phyloP scores from a whole-genome alignment of 2,329 filamentous ascomycete genomes.

The Diaporthe aspalathi region DNA sequence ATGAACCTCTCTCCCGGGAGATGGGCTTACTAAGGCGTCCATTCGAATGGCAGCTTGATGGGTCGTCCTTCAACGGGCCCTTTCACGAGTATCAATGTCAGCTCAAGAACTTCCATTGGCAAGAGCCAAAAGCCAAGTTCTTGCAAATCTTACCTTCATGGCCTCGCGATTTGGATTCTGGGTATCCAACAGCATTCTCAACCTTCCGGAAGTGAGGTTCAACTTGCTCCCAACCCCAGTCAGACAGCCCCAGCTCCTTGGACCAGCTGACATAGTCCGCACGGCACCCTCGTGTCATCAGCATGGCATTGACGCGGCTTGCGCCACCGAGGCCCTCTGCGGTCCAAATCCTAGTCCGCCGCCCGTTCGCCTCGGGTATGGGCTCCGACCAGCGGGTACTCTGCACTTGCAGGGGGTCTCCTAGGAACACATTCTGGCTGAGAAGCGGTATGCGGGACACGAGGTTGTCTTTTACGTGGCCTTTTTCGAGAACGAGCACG shows the following conservation, averaged over 20 bases:
- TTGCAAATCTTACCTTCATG: conserved; percentile 41
- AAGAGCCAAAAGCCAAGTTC: neutral
- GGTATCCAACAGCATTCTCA: conserved; percentile 44
- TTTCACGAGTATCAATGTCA: neutral
- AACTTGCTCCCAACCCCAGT: conserved; percentile 50
- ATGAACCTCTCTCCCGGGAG: neutral
- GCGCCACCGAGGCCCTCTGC: conserved; percentile 49
- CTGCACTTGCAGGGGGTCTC: conserved; percentile 43
- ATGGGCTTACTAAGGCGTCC: neutral
- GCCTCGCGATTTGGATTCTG: conserved; percentile 41
- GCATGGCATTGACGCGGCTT: conserved; percentile 48
- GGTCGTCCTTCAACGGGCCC: neutral
- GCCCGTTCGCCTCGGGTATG: conserved; percentile 41
- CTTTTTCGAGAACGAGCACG: conserved; percentile 54
- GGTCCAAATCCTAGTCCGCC: conserved; percentile 41
- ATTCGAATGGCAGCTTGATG: neutral
- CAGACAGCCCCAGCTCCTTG: conserved; percentile 44
- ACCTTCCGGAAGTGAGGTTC: conserved; percentile 49
- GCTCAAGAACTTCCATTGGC: neutral
- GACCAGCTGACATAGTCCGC: conserved; percentile 48
- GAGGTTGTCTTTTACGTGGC: conserved; percentile 45
- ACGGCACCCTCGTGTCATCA: conserved; percentile 47
- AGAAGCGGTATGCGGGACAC: conserved; percentile 48
- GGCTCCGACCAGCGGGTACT: conserved; percentile 45
- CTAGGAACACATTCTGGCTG: conserved; percentile 43